Evolutionary conservation across 2,329 filamentous ascomycete species (phyloP), one percentile per base, ranked within the genome.

Genomic region (Colletotrichum incanum): DNA sequence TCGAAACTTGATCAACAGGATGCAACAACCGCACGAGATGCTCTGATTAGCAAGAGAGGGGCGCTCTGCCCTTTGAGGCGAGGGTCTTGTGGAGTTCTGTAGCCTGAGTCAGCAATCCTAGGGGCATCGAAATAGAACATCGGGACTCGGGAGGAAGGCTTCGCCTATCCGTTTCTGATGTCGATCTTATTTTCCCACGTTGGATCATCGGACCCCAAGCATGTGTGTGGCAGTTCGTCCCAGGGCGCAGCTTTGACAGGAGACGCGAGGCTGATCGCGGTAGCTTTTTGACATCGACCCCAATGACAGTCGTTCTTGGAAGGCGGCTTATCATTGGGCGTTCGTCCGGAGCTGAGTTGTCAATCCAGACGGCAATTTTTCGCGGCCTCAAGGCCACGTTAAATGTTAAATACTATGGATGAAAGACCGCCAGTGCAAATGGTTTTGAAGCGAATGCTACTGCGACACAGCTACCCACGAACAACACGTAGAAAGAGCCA

Each of bases 1-100:
- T 70, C 70, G 70, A 72, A 64, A 34, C 65, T 65, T 26, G 47
- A 28, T 55, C 67, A 49, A 62, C 52, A 49, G 50, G 54, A 39
- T 20, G 45, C 37, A 50, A 72, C 37, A 49, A 23, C 63, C 34
- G 61, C 67, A 23, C 65, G 26, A 66, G n/a, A 47, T 45, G 12
- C 3, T 16, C 47, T 34, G 39, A 39, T 60, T 28, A 12, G 37
- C 37, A n/a, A 20, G 31, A 41, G 23, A 39, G 9, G 18, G 20
- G 20, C 5, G 11, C 16, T 31, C 34, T 39, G 23, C 14, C 8
- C 1, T 26, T 8, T 45, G 6, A 31, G 28, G 28, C 8, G 6
- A 50, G 34, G 23, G 26, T 28, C 7, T 52, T 34, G n/a, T 18
- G 20, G n/a, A 9, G 31, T 39, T 37, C 55, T 23, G n/a, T 37